Base-by-base conservation (phyloP, 2,329 filamentous ascomycete species). In the Diaporthe citri region DNA sequence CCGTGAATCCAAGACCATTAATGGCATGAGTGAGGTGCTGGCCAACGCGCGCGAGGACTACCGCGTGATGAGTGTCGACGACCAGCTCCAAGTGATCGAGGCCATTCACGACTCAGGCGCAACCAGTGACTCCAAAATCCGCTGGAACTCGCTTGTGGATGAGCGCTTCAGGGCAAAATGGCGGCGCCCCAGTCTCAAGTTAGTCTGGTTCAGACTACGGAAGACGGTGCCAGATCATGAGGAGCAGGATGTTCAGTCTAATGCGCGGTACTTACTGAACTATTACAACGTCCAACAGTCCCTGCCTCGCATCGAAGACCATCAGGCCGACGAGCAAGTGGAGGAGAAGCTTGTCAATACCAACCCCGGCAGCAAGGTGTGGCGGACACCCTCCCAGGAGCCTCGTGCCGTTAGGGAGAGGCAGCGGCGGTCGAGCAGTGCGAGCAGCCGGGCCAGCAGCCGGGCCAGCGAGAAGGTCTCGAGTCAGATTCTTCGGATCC, bases 111-210 rank as follows among this genome's bases (percentile, higher is more conserved):
- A 84, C 20, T 84, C 83, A 4, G 82, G 82, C 2, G 86, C 83
- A 1, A 78, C 80, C 12, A 80, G 76, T 1, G 89, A 90, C 70
- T 77, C 79, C 12, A 87, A 86, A 62, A 89, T 91, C 55, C 85
- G 85, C 0, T 91, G 90, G 90, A 77, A 80, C 48, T 82, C 80
- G 34, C 79, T 90, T 36, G 83, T 85, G 8, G 82, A 87, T 72
- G 83, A 84, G 52, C 77, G 80, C 8, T 86, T 85, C 71, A 83
- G 85, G 55, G 79, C 78, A n/a, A 82, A 80, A 43, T 87, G 84
- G 82, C 82, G 82, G 60, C 82, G 83, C 6, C 75, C 78, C 15
- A 84, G 82, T 0, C 85, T 84, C 46, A 80, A 82, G 73, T 79
- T 87, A 5, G 77, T 85, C 6, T 87, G 85, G 85, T 80, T 80